phyloP scores from a whole-genome alignment of 768 basidiomycete species.

The Galerina marginata region DNA sequence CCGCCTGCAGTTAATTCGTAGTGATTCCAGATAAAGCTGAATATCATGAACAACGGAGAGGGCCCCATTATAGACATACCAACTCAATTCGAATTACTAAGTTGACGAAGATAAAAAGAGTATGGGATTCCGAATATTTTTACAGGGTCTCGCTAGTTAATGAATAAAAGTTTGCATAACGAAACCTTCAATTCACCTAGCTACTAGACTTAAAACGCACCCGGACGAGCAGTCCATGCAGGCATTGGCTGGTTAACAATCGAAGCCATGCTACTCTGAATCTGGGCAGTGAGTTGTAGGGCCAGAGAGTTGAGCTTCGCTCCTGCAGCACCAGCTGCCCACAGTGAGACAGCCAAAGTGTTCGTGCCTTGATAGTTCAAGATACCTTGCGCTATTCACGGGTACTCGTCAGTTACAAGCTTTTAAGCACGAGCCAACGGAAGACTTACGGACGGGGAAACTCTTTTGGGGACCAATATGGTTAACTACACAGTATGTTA shows the following conservation, averaged over 20 bases:
- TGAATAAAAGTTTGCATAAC: no score
- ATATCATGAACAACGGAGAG: no score
- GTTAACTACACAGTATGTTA: constrained; percentile 35
- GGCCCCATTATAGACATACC: no score
- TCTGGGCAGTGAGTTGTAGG: constrained; percentile 42
- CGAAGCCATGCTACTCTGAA: constrained; percentile 40
- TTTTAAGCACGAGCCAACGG: background rate
- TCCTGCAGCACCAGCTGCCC: constrained; percentile 46
- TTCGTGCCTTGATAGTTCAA: constrained; percentile 52
- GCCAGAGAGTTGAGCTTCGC: constrained; percentile 45
- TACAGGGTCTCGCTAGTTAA: no score
- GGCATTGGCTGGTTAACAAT: constrained; percentile 42
- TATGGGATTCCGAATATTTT: no score
- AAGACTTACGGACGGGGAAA: constrained; percentile 48
- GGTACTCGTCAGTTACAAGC: constrained; percentile 45
- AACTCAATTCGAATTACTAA: no score
- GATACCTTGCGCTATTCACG: constrained; percentile 50
- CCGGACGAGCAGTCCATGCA: constrained; percentile 35
- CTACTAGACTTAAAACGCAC: constrained; percentile 32
- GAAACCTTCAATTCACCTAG: no score
- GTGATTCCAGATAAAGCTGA: no score
- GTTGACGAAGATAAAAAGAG: no score
- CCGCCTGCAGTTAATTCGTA: no score
- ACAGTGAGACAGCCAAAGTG: constrained; percentile 53
- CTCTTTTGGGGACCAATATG: constrained; percentile 47